Evolutionary conservation across 2,329 filamentous ascomycete species (phyloP).

Genomic region (Chaetomiaceae sp.): DNA sequence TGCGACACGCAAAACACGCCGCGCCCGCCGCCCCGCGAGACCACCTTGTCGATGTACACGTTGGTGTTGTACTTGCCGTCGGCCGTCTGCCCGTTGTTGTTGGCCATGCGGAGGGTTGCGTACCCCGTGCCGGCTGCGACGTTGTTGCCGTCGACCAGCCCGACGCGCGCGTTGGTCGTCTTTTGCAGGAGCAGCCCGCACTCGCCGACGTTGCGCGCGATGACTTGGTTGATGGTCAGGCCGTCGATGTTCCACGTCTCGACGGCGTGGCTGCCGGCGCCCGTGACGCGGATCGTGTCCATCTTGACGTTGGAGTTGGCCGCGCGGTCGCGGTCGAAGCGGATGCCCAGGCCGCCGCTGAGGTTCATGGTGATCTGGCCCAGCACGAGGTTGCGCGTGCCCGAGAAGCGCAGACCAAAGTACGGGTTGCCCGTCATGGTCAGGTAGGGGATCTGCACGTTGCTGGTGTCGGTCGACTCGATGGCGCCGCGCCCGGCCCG

Average conservation of each 20-base stretch:
- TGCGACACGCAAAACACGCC: slow-evolving; percentile 55
- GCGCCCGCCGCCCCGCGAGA: slow-evolving; percentile 52
- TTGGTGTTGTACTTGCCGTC: slow-evolving; percentile 49
- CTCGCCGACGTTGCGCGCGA: slow-evolving; percentile 50
- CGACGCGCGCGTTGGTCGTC: slow-evolving; percentile 47
- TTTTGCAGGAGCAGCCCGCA: slow-evolving; percentile 52
- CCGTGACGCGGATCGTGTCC: slow-evolving; percentile 46
- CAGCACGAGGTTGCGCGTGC: slow-evolving; percentile 42
- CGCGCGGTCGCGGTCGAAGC: slow-evolving; percentile 51
- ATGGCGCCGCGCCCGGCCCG: slow-evolving; percentile 47
- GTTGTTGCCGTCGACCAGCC: slow-evolving; percentile 52
- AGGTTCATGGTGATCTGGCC: slow-evolving; percentile 53
- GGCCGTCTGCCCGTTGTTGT: slow-evolving; percentile 46
- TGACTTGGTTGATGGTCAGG: slow-evolving; percentile 46
- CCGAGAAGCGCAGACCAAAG: slow-evolving; percentile 53
- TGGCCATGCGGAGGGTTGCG: slow-evolving; percentile 53
- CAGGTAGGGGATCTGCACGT: slow-evolving; percentile 51
- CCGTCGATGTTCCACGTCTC: slow-evolving; percentile 57
- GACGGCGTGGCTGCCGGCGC: slow-evolving; percentile 51
- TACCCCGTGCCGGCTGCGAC: slow-evolving; percentile 50
- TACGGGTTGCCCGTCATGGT: slow-evolving; percentile 54
- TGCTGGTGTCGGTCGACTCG: slow-evolving; percentile 43
- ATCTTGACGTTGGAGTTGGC: slow-evolving; percentile 51
- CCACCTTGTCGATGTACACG: slow-evolving; percentile 47
- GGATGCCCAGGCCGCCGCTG: slow-evolving; percentile 49